Percentiles rank a stretch among this genome's conserved stretches.
Conservation (phyloP, 495 filamentous ascomycete genomes). For the Neurospora intermedia region DNA sequence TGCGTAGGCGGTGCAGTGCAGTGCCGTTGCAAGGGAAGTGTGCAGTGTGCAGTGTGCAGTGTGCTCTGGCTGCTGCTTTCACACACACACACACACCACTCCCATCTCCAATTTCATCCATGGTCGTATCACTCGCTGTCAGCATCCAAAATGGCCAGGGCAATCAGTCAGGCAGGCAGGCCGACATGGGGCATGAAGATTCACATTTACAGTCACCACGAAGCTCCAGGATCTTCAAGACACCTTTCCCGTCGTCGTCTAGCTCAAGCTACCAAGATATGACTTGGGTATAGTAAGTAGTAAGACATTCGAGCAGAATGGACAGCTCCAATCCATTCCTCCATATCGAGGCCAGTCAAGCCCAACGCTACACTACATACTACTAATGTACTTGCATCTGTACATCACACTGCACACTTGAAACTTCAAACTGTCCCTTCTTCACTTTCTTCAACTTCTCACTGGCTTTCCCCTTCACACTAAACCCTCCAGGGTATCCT, state of each 20-base stretch:
- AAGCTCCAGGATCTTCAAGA: background rate
- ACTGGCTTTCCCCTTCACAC: background rate
- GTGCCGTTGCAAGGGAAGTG: background rate
- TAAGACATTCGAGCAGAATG: background rate
- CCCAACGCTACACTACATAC: background rate
- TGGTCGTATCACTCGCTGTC: background rate
- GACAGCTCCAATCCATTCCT: background rate
- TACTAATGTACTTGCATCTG: background rate
- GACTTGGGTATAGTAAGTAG: background rate
- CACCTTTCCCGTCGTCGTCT: background rate
- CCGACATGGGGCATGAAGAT: background rate
- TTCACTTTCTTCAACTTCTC: background rate
- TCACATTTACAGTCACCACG: background rate
- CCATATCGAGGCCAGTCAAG: background rate
- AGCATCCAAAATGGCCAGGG: background rate
- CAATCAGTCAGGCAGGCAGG: background rate
- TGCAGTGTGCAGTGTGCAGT: background rate
- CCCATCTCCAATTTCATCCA: background rate
- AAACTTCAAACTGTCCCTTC: background rate
- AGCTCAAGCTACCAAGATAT: background rate
- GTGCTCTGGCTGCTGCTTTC: background rate
- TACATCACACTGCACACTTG: background rate
- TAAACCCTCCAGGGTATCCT: background rate
- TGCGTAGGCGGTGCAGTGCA: background rate
- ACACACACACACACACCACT: background rate